Conservation (phyloP, 257 asterid genomes). For the Solanum ossicruentum region DNA sequence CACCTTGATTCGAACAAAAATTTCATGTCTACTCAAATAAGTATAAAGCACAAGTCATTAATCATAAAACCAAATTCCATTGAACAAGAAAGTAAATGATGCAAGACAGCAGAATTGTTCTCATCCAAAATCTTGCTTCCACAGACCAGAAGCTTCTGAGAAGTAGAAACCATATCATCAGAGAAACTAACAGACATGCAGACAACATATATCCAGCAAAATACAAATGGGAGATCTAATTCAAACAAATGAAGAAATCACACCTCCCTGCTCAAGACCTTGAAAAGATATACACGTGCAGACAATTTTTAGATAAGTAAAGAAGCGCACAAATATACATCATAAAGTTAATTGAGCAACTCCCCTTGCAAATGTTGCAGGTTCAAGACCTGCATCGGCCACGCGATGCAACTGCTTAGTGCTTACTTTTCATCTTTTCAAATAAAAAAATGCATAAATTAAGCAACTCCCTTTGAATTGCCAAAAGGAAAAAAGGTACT, state of each 20-base stretch:
- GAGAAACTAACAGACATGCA: not conserved
- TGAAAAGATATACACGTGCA: not conserved
- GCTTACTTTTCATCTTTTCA: not conserved
- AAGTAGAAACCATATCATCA: not conserved
- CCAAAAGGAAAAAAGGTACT: not conserved
- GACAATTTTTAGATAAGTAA: not conserved
- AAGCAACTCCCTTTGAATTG: not conserved
- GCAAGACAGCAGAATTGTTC: not conserved
- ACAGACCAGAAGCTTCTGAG: not conserved
- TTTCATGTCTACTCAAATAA: not conserved
- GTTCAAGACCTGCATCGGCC: not conserved
- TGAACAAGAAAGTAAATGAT: not conserved
- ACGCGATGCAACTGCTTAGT: not conserved
- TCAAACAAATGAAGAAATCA: not conserved
- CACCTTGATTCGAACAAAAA: not conserved
- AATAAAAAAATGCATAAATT: not conserved
- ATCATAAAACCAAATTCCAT: not conserved
- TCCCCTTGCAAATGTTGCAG: not conserved
- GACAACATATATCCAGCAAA: not conserved
- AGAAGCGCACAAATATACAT: not conserved
- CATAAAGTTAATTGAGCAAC: not conserved
- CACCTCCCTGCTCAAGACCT: not conserved
- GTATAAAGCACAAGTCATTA: not conserved
- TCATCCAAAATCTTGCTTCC: not conserved
- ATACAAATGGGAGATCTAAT: not conserved